Evolutionary conservation across 352 stramenopile genomes (phyloP).

Genomic region (Globisporangium irregulare): DNA sequence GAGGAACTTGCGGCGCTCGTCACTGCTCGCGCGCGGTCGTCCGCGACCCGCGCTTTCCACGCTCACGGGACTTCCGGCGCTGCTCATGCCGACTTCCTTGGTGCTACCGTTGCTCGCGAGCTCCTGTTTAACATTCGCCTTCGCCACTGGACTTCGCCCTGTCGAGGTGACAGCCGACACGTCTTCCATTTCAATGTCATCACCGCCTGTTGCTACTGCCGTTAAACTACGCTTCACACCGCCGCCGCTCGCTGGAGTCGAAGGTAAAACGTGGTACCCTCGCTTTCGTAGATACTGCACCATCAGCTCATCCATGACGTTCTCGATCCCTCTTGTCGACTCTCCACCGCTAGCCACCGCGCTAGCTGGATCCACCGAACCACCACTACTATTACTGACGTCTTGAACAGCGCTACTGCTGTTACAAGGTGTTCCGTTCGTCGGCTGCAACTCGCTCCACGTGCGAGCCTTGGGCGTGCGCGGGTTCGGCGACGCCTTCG

Average conservation of each 20-base stretch:
- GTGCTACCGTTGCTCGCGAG: neutral
- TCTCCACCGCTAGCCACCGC: neutral
- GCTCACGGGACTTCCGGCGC: conserved; percentile 10
- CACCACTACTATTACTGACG: no score
- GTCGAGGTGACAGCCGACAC: neutral
- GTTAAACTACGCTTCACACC: neutral
- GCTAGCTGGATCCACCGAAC: no score
- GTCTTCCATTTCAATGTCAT: conserved; percentile 20
- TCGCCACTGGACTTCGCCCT: neutral
- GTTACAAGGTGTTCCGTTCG: neutral
- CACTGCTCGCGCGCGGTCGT: conserved; percentile 5
- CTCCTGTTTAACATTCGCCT: conserved; percentile 9
- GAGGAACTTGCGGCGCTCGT: conserved; percentile 26
- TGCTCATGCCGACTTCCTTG: conserved; percentile 1
- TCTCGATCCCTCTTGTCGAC: conserved; percentile 8
- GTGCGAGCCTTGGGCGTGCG: conserved; percentile 7
- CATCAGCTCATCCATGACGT: conserved; percentile 67
- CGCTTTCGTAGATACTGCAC: conserved; percentile 59
- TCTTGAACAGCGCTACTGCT: neutral
- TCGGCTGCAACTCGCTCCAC: conserved; percentile 7
- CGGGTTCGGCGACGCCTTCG: neutral
- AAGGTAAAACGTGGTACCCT: conserved; percentile 45
- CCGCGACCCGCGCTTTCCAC: conserved; percentile 6
- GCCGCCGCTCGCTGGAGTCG: neutral
- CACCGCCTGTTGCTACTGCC: neutral